Evolutionary conservation across 768 basidiomycete genomes (phyloP), one percentile per base, ranked within the genome.

Genomic region (Xerocomus potaroensis): DNA sequence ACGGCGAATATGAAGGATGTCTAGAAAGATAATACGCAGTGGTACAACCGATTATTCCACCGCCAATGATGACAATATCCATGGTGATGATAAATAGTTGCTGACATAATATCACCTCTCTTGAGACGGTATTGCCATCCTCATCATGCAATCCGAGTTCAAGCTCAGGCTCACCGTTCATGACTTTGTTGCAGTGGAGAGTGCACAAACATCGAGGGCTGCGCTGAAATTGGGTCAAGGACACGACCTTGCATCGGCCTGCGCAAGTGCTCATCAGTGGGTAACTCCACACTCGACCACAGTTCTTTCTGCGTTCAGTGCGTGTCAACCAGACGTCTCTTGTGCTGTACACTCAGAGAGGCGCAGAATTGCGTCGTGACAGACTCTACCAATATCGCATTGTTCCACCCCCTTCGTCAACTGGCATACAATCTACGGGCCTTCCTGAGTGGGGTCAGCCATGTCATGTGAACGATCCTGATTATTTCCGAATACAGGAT

Each of bases 21-120:
- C 72, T 72, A 12, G 84, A 69, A 42, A 91, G 72, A 64, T 87
- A 91, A 69, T 88, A 92, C 12, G 90, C 89, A 0, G 83, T 87
- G 1, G 84, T 84, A 48, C 84, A 82, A 8, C 91, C 91, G 32
- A 92, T 85, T 54, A 93, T 91, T 0, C 91, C 91, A 18, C 83
- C 91, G 22, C 91, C 91, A 50, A 94, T 74, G 49, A 94, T 79
- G 24, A 88, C 76, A 44, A 93, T 82, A 40, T 79, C 57, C 19
- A 40, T 41, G 65, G 62, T 66, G 38, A 39, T 23, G 27, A 15
- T n/a, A 18, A 24, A 26, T 38, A 12, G 16, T 23, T 34, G 47
- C 47, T 45, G 50, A 48, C 36, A 0, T 45, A 42, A 55, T 38
- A 10, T 15, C 3, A 22, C 10, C 10, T 12, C 22, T 18, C 19